Base-by-base conservation (phyloP, 2,329 filamentous ascomycete genomes). In the Exophiala phaeomuriformis region DNA sequence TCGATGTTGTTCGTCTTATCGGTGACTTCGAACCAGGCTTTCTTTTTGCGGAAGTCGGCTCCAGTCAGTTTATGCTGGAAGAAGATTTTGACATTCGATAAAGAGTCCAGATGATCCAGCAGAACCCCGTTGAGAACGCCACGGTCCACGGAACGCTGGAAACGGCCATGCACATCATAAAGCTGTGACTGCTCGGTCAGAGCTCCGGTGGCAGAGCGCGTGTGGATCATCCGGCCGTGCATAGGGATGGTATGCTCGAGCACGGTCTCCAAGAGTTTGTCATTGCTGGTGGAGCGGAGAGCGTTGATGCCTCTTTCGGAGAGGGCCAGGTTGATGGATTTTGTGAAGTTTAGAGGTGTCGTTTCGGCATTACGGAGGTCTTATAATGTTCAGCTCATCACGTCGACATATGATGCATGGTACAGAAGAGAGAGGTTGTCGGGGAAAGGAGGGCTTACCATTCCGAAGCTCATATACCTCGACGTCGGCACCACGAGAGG, bases 241-340 rank as follows among this genome's bases (percentile, higher is more conserved):
- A 98, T 96, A 7, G 91, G 90, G 55, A 97, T 89, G 0, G 90
- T 91, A 48, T 85, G 81, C 1, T 74, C 75, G 64, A 95, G 77
- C 32, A 97, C 82, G 62, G 83, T 77, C 8, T 90, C 78, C 32
- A 95, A 74, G 35, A 97, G 78, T 2, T 76, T 78, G 2, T 81
- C 72, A 32, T 83, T 79, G 29, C 82, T 80, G 1, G 87, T 82
- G 63, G 86, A 76, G 49, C 81, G 80, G 71, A 98, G 84, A 27
- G 91, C 88, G 68, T 93, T 87, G 68, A 97, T 90, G 32, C 93
- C 93, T 54, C 93, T 83, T 68, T 97, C 90, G 0, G 93, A 97
- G 0, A 98, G 77, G 27, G 93, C 91, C 51, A 98, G 74, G 67
- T 98, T 98, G 75, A 98, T 98, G n/a, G 93, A 97, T 69, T 90